These are phyloP conservation scores for Sophora flavescens DNA, from an alignment of 306 rosid genomes.

Conservation along the genomic window DNA sequence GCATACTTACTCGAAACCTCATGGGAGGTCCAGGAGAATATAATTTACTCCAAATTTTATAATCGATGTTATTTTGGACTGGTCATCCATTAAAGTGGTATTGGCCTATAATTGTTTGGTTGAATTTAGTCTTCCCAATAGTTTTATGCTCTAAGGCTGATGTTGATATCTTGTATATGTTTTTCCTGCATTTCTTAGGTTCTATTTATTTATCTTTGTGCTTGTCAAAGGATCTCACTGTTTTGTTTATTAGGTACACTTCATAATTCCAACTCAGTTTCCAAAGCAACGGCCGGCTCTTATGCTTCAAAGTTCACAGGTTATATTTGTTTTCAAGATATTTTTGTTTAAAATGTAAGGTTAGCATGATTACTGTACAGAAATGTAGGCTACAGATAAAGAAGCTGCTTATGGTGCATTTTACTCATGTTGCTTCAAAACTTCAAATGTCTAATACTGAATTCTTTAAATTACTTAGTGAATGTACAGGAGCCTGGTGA, in stretches of 20 bases:
- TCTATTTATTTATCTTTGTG: conserved; percentile 18
- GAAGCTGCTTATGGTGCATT: conserved; percentile 3
- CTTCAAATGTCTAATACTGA: not conserved
- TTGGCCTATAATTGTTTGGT: conserved; percentile 16
- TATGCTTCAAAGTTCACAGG: conserved; percentile 97
- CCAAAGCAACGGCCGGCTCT: conserved; percentile 87
- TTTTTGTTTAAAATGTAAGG: conserved; percentile 1
- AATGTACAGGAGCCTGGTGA: conserved; percentile 4
- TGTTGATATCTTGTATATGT: conserved; percentile 35
- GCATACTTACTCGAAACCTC: conserved; percentile 2
- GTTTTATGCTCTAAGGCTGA: conserved; percentile 29
- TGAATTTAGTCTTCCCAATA: conserved; percentile 52
- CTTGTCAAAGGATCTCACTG: conserved; percentile 33
- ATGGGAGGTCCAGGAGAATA: not conserved
- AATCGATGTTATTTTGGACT: conserved; percentile 4
- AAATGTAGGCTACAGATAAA: conserved; percentile 12
- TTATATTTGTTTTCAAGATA: conserved; percentile 37
- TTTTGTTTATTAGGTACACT: conserved; percentile 70
- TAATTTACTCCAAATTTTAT: not conserved
- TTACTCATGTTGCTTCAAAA: conserved; percentile 21
- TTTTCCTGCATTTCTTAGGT: not conserved
- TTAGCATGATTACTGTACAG: not conserved
- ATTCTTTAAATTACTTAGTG: conserved; percentile 24
- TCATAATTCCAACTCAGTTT: conserved; percentile 78
- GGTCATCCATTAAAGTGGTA: conserved; percentile 15